Conservation (phyloP, 148 eudicot species). For the Diospyros lotus region DNA sequence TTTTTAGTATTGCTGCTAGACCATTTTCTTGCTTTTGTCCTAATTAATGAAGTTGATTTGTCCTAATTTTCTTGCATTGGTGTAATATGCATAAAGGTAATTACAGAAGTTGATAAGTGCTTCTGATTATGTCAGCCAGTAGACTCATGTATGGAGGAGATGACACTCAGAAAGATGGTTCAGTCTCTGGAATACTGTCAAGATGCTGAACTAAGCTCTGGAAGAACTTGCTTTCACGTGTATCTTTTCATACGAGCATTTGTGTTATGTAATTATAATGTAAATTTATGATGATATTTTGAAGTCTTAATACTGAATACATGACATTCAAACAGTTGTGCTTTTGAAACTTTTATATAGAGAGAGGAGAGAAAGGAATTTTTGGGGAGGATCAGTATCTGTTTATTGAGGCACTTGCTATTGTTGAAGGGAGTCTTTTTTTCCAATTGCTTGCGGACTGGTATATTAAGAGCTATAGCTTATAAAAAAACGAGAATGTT, state of each 20-base stretch:
- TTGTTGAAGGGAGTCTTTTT: neutral
- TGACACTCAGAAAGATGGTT: neutral
- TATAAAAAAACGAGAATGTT: neutral
- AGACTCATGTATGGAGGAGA: neutral
- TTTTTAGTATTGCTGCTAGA: too few species aligned
- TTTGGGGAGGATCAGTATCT: too few species aligned
- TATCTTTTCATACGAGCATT: neutral
- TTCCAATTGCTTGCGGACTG: too few species aligned
- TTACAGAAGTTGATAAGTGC: neutral
- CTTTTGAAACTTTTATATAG: neutral
- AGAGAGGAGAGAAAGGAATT: neutral
- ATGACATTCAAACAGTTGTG: neutral
- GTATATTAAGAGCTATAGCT: neutral
- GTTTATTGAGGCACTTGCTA: neutral
- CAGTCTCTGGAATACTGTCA: neutral
- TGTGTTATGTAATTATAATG: neutral
- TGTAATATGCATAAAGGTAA: neutral
- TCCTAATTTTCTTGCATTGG: neutral
- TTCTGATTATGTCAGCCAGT: neutral
- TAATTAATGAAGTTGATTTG: neutral
- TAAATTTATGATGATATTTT: neutral
- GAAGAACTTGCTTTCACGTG: neutral
- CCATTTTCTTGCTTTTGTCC: too few species aligned
- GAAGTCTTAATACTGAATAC: neutral
- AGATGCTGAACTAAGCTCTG: neutral